Evolutionary conservation across 805 yeast genomes (phyloP), one percentile per base, ranked within the genome.

Genomic region (Ogataea chonburiensis): DNA sequence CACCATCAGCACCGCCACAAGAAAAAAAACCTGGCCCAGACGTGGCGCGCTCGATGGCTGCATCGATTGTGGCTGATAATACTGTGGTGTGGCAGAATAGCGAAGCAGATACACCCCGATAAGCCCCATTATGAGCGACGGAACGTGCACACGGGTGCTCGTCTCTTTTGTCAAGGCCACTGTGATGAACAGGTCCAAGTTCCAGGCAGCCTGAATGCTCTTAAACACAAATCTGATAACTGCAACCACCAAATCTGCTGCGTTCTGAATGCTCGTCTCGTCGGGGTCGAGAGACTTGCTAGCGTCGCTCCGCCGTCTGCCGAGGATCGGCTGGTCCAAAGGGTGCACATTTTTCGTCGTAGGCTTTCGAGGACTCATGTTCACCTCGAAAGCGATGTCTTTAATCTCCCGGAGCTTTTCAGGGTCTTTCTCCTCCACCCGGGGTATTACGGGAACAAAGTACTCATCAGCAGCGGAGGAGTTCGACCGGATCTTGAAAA

Each of bases 331-430:
- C 38, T 53, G 55, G 35, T 59, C 64, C 7, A 59, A 24, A 3
- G 64, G 64, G 46, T 59, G 64, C 7, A 55, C 34, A 34, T 52
- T 55, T 25, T 43, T 43, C 5, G 38, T 27, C n/a, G 22, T 34
- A 4, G 28, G 37, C 22, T 26, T 37, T n/a, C 31, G 37, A 8
- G 47, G 39, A 15, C 34, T 33, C 38, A 43, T 34, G 24, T 40
- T 38, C 9, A 56, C 49, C 38, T 58, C 63, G 35, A 57, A 58
- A n/a, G 63, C 63, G 14, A 52, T 47, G 27, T 51, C 54, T 20
- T 47, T 47, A 33, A 50, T 52, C 31, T 50, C 52, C n/a, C 48
- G 28, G 17, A 44, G 26, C 16, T 42, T 37, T 11, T 43, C 42
- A 8, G 43, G 38, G 20, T 40, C 40, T n/a, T 26, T 26, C 17